These are phyloP conservation scores for Talaromyces thailandensis DNA, from an alignment of 495 filamentous ascomycete species.

Conservation along the genomic window DNA sequence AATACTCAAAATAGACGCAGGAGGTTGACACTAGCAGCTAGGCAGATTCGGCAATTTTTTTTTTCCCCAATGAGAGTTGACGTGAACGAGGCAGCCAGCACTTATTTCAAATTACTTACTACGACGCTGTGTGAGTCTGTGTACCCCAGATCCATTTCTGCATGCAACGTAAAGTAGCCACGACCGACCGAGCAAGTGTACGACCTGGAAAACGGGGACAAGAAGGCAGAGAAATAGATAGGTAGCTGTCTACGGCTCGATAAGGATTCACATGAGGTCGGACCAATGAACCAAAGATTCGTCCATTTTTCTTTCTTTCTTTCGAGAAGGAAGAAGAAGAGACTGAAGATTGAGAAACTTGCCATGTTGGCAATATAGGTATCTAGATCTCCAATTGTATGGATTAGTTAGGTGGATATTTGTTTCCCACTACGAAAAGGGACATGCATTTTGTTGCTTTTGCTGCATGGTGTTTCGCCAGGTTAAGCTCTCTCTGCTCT, in stretches of 20 bases:
- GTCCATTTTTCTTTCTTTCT: not conserved
- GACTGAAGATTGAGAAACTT: not conserved
- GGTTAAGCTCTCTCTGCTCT: not conserved
- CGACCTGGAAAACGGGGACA: not conserved
- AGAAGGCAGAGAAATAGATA: not conserved
- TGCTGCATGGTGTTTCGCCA: not conserved
- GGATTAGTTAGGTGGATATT: not conserved
- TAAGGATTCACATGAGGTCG: not conserved
- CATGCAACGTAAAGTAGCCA: not conserved
- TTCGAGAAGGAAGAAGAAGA: not conserved
- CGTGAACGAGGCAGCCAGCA: not conserved
- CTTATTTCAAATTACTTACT: not conserved
- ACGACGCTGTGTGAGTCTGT: not conserved
- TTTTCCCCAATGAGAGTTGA: not conserved
- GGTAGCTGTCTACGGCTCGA: not conserved
- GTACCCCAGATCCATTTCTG: slow-evolving; percentile 1
- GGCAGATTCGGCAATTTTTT: not conserved
- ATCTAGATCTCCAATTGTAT: not conserved
- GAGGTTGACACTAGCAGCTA: not conserved
- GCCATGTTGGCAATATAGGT: not conserved
- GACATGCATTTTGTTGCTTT: not conserved
- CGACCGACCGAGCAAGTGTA: not conserved
- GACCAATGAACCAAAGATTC: not conserved
- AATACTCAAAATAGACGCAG: not conserved
- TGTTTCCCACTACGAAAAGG: not conserved